Percentiles rank a stretch among this genome's conserved stretches.
These are phyloP conservation scores for Crucihimalaya himalaica DNA, from an alignment of 345 rosid species.

Conservation along the genomic window DNA sequence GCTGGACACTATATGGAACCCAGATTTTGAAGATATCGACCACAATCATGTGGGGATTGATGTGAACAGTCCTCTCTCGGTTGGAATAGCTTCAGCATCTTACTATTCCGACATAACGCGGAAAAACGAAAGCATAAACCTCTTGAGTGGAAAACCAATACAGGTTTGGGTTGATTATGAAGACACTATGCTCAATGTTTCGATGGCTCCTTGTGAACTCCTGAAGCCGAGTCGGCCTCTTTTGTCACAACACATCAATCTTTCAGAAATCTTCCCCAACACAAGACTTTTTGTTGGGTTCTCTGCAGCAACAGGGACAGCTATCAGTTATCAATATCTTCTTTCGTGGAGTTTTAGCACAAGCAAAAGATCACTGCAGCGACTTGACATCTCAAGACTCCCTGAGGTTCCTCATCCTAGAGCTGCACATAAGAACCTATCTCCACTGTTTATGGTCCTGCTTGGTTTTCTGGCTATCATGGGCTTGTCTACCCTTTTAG, in stretches of 20 bases:
- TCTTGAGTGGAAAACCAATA: conserved; percentile 46
- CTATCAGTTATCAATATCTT: conserved; percentile 46
- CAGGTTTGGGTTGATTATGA: conserved; percentile 69
- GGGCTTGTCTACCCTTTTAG: conserved; percentile 11
- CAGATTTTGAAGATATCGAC: conserved; percentile 49
- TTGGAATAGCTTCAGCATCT: conserved; percentile 35
- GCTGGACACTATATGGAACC: conserved; percentile 54
- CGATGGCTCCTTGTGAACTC: conserved; percentile 42
- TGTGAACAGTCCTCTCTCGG: conserved; percentile 47
- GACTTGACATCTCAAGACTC: conserved; percentile 49
- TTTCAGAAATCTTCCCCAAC: conserved; percentile 44
- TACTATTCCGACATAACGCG: conserved; percentile 36
- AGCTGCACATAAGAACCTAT: conserved; percentile 10
- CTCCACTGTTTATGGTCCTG: conserved; percentile 22
- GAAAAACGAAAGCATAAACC: conserved; percentile 37
- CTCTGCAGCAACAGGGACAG: conserved; percentile 55
- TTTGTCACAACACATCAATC: conserved; percentile 46
- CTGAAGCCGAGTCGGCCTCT: conserved; percentile 52
- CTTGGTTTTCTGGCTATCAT: conserved; percentile 21
- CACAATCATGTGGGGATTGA: conserved; percentile 69
- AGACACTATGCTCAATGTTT: conserved; percentile 44
- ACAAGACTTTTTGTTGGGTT: conserved; percentile 51
- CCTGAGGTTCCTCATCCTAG: conserved; percentile 51
- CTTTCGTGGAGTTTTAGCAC: conserved; percentile 64
- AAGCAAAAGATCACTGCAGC: conserved; percentile 43